Percentiles rank a stretch among this genome's conserved stretches.
Conservation (phyloP, 495 filamentous ascomycete genomes). For the Astrothelium subdiscretum region DNA sequence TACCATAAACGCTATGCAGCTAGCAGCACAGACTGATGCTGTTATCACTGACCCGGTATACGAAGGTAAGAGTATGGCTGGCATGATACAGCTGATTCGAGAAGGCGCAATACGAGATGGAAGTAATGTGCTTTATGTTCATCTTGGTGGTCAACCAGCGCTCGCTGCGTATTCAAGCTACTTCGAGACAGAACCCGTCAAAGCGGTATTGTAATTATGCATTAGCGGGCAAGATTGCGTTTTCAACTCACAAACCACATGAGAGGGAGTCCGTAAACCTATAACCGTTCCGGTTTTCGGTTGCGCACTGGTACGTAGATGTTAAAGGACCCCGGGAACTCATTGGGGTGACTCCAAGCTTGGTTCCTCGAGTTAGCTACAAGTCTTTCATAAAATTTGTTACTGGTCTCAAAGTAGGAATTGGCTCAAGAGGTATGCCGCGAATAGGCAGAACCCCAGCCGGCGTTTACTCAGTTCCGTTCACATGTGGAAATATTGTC, state of each 20-base stretch:
- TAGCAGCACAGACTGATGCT: slow-evolving; percentile 47
- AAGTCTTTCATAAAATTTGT: no score
- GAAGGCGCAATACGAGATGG: slow-evolving; percentile 40
- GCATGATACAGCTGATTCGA: slow-evolving; percentile 51
- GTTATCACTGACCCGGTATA: slow-evolving; percentile 61
- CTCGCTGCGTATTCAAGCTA: slow-evolving; percentile 3
- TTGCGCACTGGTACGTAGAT: no score
- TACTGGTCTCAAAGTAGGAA: no score
- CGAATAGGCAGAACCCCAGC: no score
- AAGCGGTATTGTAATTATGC: background rate
- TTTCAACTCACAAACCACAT: background rate
- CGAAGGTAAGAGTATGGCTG: slow-evolving; percentile 55
- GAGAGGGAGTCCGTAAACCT: no score
- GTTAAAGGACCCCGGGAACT: no score
- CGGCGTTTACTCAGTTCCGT: no score
- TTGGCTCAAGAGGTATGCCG: no score
- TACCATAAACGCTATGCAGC: slow-evolving; percentile 51
- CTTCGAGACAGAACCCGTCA: background rate
- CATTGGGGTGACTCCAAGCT: no score
- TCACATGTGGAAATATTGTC: no score
- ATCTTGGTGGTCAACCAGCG: slow-evolving; percentile 40
- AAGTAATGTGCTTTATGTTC: slow-evolving; percentile 51
- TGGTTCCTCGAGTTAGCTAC: no score
- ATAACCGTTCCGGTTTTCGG: no score
- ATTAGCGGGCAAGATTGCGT: background rate